Evolutionary conservation across 768 basidiomycete genomes (phyloP), one percentile per base, ranked within the genome.

Genomic region (Pulveroboletus frians): DNA sequence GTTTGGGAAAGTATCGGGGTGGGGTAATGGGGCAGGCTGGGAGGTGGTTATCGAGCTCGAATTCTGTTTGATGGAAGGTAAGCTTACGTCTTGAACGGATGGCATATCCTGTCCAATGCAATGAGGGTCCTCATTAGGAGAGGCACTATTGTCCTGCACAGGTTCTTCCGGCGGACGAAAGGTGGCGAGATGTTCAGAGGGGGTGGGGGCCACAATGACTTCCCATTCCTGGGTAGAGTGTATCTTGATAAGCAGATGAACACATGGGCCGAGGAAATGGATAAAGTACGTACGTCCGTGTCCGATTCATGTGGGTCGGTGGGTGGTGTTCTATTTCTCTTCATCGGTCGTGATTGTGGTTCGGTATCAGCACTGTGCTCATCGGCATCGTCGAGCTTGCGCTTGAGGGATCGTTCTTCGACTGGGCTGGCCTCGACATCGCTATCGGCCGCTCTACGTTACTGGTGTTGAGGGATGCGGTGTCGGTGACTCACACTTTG

Each of bases 311-410:
- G 61, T 32, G 54, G 56, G 47, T 71, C 66, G 10, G 56, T 43
- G 15, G 74, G 69, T n/a, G 74, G 74, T 31, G 75, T 76, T 61
- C 58, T 72, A 61, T 66, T 76, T 52, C 73, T 53, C 34, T 68
- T 68, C 58, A 67, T 51, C 41, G 66, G 64, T 1, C 49, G 63
- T 6, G 53, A 50, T 29, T 53, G 55, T 15, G 53, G 59, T 46
- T 63, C 73, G 54, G 65, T 35, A 66, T 73, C 66, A 3, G 43
- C 23, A 36, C 58, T 63, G 18, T 51, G 35, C 21, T 44, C 56
- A 38, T 65, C 63, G 8, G 65, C 42, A 20, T 64, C 55, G 29
- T 57, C 62, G 27, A 68, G 59, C 50, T 68, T 68, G 10, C 67
- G 57, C 41, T 66, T 69, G 30, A 65, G 63, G 9, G 71, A 68